A percentile compares a stretch with the other conserved stretches of the same genome.
Evolutionary conservation across 2,329 filamentous ascomycete genomes (phyloP).

Genomic region (Clarireedia monteithiana): DNA sequence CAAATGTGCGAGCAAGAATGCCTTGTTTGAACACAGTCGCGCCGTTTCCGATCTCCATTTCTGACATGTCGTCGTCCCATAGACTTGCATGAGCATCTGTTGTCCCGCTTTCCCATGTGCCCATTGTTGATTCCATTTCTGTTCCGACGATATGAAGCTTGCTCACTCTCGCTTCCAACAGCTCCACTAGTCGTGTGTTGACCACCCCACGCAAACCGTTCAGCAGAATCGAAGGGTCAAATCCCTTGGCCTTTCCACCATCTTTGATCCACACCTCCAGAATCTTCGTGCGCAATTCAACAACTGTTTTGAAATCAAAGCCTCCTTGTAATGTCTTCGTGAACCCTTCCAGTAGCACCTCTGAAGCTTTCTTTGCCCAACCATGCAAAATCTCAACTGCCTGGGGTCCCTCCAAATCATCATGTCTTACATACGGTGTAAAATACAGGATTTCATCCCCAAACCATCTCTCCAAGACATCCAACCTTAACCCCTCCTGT

Average conservation of each 20-base stretch:
- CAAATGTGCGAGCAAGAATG: constrained; percentile 62
- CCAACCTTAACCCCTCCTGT: constrained; percentile 65
- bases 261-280: constrained; percentile 70
- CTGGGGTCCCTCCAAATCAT: constrained; percentile 58
- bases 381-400: constrained; percentile 51
- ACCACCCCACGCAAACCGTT: constrained; percentile 60
- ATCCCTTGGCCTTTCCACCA: constrained; percentile 53
- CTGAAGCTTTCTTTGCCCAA: constrained; percentile 57
- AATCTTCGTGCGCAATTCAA: constrained; percentile 61
- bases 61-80: constrained; percentile 60
- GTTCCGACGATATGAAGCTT: constrained; percentile 58
- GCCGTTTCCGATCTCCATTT: constrained; percentile 57
- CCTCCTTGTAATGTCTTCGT: constrained; percentile 50
- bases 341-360: constrained; percentile 54
- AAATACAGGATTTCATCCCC: constrained; percentile 77
- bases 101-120: constrained; percentile 48
- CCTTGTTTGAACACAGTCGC: constrained; percentile 61
- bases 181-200: constrained; percentile 56
- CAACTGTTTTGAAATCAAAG: constrained; percentile 59
- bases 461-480: constrained; percentile 73
- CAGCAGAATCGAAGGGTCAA: constrained; percentile 62
- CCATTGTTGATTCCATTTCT: constrained; percentile 54
- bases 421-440: constrained; percentile 78
- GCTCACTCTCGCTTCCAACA: constrained; percentile 55
- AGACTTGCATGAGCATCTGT: constrained; percentile 47